Evolutionary conservation across 345 rosid species (phyloP).

Genomic region (Eucalyptus polybractea): DNA sequence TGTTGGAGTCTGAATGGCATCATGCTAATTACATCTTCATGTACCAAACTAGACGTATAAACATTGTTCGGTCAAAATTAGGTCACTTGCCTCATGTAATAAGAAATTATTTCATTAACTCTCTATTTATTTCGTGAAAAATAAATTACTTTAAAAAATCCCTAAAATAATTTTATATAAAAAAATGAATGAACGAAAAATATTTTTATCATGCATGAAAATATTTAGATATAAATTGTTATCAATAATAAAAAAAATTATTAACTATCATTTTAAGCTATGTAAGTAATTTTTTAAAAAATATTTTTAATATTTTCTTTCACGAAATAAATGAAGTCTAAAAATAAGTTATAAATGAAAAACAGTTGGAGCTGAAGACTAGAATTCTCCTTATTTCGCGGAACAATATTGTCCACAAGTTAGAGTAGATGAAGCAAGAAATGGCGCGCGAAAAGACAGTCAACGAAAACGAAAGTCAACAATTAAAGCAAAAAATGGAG

Average conservation of each 20-base stretch:
- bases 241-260: too few species aligned
- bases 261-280: too few species aligned
- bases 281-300: too few species aligned
- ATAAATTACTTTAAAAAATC: too few species aligned
- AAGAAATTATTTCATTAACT: too few species aligned
- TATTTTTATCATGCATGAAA: too few species aligned
- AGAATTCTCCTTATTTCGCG: background rate
- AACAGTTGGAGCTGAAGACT: background rate
- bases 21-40: background rate
- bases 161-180: too few species aligned
- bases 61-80: too few species aligned
- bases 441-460: background rate
- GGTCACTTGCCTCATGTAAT: background rate
- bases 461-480: background rate
- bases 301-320: too few species aligned
- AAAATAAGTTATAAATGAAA: too few species aligned
- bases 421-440: background rate
- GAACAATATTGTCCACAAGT: background rate
- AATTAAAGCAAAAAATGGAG: background rate
- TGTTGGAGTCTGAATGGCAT: background rate
- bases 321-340: background rate
- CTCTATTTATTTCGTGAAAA: rapidly evolving
- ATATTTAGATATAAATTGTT: too few species aligned
- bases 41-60: background rate
- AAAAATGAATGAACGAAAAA: too few species aligned